Evolutionary conservation across 2,329 filamentous ascomycete species (phyloP).

Genomic region (Hypoxylon sp.): DNA sequence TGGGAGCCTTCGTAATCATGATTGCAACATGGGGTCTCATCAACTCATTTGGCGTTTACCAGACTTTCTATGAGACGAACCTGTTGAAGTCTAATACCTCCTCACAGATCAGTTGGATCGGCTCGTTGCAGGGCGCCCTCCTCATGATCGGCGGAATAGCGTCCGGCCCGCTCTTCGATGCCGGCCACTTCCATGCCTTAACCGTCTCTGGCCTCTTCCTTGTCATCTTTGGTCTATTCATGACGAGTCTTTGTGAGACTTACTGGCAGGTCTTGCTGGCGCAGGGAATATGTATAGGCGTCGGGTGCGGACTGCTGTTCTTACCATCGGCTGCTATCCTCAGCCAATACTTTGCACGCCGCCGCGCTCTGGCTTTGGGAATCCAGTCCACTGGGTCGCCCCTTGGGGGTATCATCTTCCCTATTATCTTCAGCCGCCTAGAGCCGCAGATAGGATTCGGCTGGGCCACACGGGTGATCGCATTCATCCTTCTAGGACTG

Average conservation of each 20-base stretch:
- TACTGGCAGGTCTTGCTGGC: constrained; percentile 56
- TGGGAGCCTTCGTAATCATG: constrained; percentile 57
- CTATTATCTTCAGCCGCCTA: constrained; percentile 60
- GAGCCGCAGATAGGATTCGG: constrained; percentile 63
- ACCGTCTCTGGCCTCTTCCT: constrained; percentile 47
- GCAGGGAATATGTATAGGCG: constrained; percentile 47
- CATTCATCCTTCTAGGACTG: constrained; percentile 57
- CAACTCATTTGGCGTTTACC: constrained; percentile 53
- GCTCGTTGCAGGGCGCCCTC: constrained; percentile 54
- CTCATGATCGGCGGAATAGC: constrained; percentile 54
- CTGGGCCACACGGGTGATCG: constrained; percentile 64
- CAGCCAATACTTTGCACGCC: constrained; percentile 53
- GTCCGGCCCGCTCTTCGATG: constrained; percentile 55
- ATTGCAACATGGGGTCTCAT: constrained; percentile 58
- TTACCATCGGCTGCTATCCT: constrained; percentile 47
- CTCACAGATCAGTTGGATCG: constrained; percentile 54
- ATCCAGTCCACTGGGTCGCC: constrained; percentile 44
- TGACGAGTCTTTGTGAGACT: constrained; percentile 56
- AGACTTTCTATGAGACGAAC: constrained; percentile 50
- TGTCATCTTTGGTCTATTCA: constrained; percentile 56
- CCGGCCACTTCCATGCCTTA: constrained; percentile 52
- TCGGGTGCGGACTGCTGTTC: constrained; percentile 48
- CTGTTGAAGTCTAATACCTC: constrained; percentile 36
- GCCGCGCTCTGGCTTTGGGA: constrained; percentile 48
- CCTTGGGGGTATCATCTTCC: constrained; percentile 59